Percentiles rank a stretch among this genome's conserved stretches.
Conservation (phyloP, 306 rosid genomes). For the Pueraria montana region DNA sequence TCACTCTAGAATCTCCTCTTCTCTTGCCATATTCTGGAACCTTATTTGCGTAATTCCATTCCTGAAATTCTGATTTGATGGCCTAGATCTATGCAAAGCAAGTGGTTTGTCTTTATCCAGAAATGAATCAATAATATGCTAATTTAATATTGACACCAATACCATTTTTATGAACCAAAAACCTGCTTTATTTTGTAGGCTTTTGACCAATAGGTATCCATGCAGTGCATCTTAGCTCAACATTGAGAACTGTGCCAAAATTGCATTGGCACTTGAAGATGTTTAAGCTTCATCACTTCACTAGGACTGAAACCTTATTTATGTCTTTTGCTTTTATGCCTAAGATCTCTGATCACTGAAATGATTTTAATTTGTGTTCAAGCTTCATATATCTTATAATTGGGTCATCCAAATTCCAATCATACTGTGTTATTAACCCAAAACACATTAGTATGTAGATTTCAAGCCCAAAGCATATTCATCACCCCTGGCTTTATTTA, state of each 20-base stretch:
- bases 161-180: not conserved
- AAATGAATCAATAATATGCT: not conserved
- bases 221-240: not conserved
- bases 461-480: not conserved
- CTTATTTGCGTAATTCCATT: not conserved
- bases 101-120: conserved; percentile 1
- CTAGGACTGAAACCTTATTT: not conserved
- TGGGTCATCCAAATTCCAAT: not conserved
- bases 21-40: not conserved
- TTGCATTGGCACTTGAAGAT: not conserved
- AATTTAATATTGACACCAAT: not conserved
- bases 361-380: not conserved
- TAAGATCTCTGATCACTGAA: not conserved
- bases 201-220: not conserved
- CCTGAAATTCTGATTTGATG: not conserved
- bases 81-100: conserved; percentile 9
- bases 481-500: not conserved
- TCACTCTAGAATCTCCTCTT: conserved; percentile 6
- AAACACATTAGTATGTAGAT: conserved; percentile 4
- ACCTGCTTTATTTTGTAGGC: not conserved
- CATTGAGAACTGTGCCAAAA: not conserved
- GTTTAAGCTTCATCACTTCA: not conserved
- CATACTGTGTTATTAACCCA: not conserved
- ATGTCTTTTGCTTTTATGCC: not conserved
- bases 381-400: conserved; percentile 15